Evolutionary conservation across 495 filamentous ascomycete species (phyloP), one percentile per base, ranked within the genome.

Genomic region (Daldinia vernicosa): DNA sequence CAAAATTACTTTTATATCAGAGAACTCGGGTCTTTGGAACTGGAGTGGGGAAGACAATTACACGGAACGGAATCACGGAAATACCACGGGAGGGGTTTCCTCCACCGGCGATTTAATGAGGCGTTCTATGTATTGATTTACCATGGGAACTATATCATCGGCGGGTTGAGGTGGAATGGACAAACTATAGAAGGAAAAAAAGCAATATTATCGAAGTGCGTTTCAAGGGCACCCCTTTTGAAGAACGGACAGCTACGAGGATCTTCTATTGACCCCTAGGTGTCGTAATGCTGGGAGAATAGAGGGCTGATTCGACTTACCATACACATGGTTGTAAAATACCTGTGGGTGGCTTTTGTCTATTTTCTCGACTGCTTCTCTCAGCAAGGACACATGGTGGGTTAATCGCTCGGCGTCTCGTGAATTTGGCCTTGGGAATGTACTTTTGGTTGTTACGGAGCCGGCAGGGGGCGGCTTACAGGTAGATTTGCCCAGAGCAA

Each of bases 171-270:
- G 65, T 55, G 35, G 52, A 47, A 32, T 35, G 61, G 27, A 40
- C 26, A 56, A 52, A 26, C 53, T 51, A 68, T 64, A 72, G 64
- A 68, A 26, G 66, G 33, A 33, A 40, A 73, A 69, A 73, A 73
- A 69, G 70, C 65, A 68, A 68, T 69, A 62, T 58, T 61, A 47
- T 35, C 28, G 35, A 65, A 62, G 57, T 35, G 50, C 51, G 45
- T 65, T 53, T 47, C 30, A 9, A 27, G 9, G 60, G 47, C 47
- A 22, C 26, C 19, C 24, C 58, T 55, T 55, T 40, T 1, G 33
- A 51, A 57, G 28, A 50, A 30, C 2, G 9, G 7, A 17, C 43
- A n/a, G 30, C 33, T 61, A 47, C 19, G 60, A 58, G 33, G 50
- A 60, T 24, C 30, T 15, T 50, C 27, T 24, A 19, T 40, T 40